Base-by-base conservation (phyloP, 805 yeast species). In the Komagataella pseudopastoris region DNA sequence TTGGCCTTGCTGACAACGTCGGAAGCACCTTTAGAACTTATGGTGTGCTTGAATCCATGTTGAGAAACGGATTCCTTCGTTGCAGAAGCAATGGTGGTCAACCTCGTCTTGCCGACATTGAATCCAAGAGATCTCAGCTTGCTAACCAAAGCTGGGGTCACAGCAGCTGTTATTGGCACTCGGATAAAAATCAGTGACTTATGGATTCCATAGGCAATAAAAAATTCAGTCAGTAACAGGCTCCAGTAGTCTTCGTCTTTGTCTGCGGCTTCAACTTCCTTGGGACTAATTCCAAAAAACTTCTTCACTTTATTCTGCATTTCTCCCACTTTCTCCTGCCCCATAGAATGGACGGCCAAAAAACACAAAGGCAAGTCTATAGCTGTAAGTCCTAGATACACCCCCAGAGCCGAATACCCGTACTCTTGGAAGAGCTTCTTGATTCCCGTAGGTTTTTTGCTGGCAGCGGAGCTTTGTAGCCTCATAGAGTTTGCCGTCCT, bases 201-300 rank as follows among this genome's bases (percentile, higher is more conserved):
- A 71, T 93, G 98, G 48, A 93, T 70, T 2, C 96, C 96, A 63
- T 93, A 93, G 0, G 98, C 98, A 50, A 93, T 76, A 10, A 86
- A 81, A 58, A 88, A 80, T 65, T 91, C 97, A 0, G 97, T 85
- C 74, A 87, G 63, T 61, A 88, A 63, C 18, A 55, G 53, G 20
- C 59, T 52, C 36, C 57, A 52, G 23, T 47, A 59, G 8, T 54
- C 54, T 7, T 55, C 55, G 1, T 53, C 51, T 14, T 50, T 55
- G 6, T 52, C 51, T 5, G 55, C 52, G 18, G 60, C 63, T 7
- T 56, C 48, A 16, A 59, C 60, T 24, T 59, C 64, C 30, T 63
- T 61, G 17, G 51, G 66, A 6, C 83, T 81, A 55, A 70, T 74
- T 1, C 96, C 96, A 53, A 88, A 70, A 54, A 65, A 66, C 46